phyloP scores from a whole-genome alignment of 495 filamentous ascomycete genomes.

The Bryoglossum gracile region DNA sequence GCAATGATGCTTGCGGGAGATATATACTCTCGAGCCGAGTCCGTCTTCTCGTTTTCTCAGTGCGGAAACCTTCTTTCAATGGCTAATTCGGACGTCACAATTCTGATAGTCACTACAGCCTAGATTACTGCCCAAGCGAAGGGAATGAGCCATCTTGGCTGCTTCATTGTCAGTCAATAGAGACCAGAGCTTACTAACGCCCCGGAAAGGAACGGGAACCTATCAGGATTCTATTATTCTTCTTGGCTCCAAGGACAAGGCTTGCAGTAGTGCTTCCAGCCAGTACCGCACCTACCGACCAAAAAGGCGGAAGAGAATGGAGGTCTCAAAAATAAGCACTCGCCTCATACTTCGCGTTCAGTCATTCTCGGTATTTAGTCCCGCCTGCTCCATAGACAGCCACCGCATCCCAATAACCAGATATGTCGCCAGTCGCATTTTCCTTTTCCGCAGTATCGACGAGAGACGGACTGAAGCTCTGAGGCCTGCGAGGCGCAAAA shows the following conservation, averaged over 20 bases:
- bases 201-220: neutral
- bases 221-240: neutral
- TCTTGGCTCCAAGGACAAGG: neutral
- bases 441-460: neutral
- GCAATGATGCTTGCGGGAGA: too few relatives aligned
- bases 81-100: neutral
- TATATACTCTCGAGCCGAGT: neutral
- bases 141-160: conserved; percentile 1
- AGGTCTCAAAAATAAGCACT: neutral
- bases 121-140: neutral
- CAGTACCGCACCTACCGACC: neutral
- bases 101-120: conserved; percentile 1
- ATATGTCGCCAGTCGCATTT: neutral
- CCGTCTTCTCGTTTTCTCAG: neutral
- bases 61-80: neutral
- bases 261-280: neutral
- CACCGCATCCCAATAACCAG: neutral
- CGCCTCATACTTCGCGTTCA: neutral
- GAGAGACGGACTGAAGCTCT: neutral
- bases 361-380: neutral
- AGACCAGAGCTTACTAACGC: neutral
- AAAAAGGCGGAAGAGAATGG: neutral
- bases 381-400: neutral
- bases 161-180: neutral
- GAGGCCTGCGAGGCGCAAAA: neutral